Percentiles rank a stretch among this genome's conserved stretches.
These are phyloP conservation scores for Cryphonectria japonica DNA, from an alignment of 2,329 filamentous ascomycete species.

Conservation along the genomic window DNA sequence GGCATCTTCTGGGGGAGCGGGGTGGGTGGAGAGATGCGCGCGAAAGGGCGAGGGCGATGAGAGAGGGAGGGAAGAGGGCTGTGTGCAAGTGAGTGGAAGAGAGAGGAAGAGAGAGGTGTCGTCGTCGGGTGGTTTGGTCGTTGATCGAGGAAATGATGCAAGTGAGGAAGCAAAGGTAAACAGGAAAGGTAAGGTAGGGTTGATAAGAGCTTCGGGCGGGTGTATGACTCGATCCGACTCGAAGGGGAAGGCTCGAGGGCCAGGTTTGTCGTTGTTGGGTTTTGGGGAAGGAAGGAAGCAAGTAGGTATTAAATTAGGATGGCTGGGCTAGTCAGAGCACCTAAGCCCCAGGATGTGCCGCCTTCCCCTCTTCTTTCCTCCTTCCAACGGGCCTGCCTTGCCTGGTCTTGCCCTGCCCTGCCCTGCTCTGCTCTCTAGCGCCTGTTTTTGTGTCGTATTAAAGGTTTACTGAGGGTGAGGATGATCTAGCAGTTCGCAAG, in stretches of 20 bases:
- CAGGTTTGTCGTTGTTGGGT: too few relatives aligned
- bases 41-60: conserved; percentile 6
- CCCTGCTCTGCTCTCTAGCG: too few relatives aligned
- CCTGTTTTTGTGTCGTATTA: too few relatives aligned
- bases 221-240: background rate
- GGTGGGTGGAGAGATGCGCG: conserved; percentile 20
- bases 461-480: too few relatives aligned
- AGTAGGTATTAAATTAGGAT: conserved; percentile 25
- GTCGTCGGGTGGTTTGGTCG: background rate
- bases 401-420: background rate
- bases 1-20: conserved; percentile 31
- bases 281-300: background rate
- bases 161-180: background rate
- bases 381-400: background rate
- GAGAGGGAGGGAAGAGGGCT: background rate
- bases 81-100: background rate
- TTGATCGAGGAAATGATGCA: conserved; percentile 13
- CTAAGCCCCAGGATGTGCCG: background rate
- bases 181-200: too few relatives aligned
- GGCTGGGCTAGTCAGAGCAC: conserved; percentile 19
- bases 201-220: too few relatives aligned
- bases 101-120: conserved; percentile 1
- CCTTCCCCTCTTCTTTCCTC: background rate
- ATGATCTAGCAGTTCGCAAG: too few relatives aligned
- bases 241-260: background rate